Evolutionary conservation across 257 asterid species (phyloP), one percentile per base, ranked within the genome.

Genomic region (Henckelia pumila): DNA sequence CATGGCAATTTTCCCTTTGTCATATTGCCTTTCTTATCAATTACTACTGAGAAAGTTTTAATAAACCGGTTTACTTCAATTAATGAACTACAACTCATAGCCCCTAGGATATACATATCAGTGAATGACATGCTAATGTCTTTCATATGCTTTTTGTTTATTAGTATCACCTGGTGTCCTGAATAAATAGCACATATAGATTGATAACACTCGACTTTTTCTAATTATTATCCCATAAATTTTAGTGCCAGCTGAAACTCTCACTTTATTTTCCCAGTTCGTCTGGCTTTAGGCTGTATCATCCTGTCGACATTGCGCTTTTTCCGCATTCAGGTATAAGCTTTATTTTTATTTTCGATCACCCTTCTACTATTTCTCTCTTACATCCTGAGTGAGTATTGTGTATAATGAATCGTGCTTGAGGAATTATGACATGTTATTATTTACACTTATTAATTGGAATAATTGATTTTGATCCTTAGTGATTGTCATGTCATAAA

Each of bases 281-380:
- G 96, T 61, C 71, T 90, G 87, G 83, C 84, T 72, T 80, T 93
- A 72, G 96, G 99, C 72, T 73, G 80, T 84, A 71, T 86, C 72
- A 76, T 83, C 64, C 75, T 93, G 78, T 84, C 73, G 62, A 81
- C 95, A 26, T 65, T 93, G 78, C 90, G 96, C 33, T 85, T 86
- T 76, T 85, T 90, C 63, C 95, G 92, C 59, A 64, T 78, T 70
- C 94, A 93, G 97, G 97, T 88, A n/a, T n/a, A n/a, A n/a, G n/a
- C n/a, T n/a, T n/a, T n/a, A n/a, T n/a, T n/a, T n/a, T n/a, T n/a
- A n/a, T n/a, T n/a, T n/a, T n/a, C n/a, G n/a, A n/a, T n/a, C n/a
- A n/a, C n/a, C n/a, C n/a, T n/a, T n/a, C n/a, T n/a, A n/a, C n/a
- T n/a, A n/a, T n/a, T n/a, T n/a, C n/a, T n/a, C n/a, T n/a, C n/a